Evolutionary conservation across 495 filamentous ascomycete genomes (phyloP).

Genomic region (Cercophora scortea): DNA sequence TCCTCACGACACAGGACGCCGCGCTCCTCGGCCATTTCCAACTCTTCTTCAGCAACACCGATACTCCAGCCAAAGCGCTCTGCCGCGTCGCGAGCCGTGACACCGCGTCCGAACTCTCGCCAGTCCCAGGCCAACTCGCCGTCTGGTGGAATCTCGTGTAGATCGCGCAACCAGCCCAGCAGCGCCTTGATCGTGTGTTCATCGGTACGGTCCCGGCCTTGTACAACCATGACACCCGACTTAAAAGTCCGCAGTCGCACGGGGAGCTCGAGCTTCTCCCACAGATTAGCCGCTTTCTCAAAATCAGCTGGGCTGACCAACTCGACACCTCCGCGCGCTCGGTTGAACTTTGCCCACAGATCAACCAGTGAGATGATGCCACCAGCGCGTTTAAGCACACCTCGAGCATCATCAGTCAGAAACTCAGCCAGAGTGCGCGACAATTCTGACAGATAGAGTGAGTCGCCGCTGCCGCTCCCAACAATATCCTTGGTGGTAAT

Average conservation of each 20-base stretch:
- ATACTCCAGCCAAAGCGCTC: slow-evolving; percentile 96
- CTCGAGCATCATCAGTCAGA: slow-evolving; percentile 79
- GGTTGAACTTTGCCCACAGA: slow-evolving; percentile 95
- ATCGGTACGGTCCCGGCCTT: slow-evolving; percentile 80
- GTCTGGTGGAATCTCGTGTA: slow-evolving; percentile 58
- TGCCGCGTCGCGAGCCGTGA: slow-evolving; percentile 84
- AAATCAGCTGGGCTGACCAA: slow-evolving; percentile 89
- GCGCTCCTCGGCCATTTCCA: slow-evolving; percentile 92
- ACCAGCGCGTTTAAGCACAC: slow-evolving; percentile 73
- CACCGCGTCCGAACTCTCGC: slow-evolving; percentile 65
- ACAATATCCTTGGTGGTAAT: slow-evolving; percentile 91
- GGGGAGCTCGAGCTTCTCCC: slow-evolving; percentile 82
- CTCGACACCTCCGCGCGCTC: slow-evolving; percentile 90
- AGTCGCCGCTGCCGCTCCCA: slow-evolving; percentile 38
- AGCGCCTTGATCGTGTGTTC: slow-evolving; percentile 78
- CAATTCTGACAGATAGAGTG: slow-evolving; percentile 65
- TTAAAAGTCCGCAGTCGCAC: slow-evolving; percentile 83
- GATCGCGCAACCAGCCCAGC: slow-evolving; percentile 65
- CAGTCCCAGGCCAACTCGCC: slow-evolving; percentile 66
- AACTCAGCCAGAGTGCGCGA: slow-evolving; percentile 89
- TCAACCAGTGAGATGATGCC: slow-evolving; percentile 94
- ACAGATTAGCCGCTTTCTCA: slow-evolving; percentile 77
- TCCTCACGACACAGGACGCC: slow-evolving; percentile 79
- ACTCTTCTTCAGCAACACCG: slow-evolving; percentile 90
- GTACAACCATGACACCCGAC: slow-evolving; percentile 86